These are phyloP conservation scores for Ocimum tenuiflorum DNA, from an alignment of 257 asterid species.

Conservation along the genomic window DNA sequence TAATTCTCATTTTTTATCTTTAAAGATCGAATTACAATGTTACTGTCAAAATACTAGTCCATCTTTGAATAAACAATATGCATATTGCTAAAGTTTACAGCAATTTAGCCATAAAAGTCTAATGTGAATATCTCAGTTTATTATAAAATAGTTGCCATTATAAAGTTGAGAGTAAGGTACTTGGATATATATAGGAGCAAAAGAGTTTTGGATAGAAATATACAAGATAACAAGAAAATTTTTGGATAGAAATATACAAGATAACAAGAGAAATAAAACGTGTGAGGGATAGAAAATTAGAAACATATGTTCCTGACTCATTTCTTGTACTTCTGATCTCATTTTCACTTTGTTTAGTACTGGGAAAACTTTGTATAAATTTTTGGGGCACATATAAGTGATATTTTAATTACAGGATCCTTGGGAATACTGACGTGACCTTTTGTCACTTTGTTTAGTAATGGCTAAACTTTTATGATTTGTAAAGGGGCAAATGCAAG, in stretches of 20 bases:
- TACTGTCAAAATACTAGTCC: neutral
- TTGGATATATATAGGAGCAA: neutral
- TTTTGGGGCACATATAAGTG: neutral
- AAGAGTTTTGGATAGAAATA: no score
- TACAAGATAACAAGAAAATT: no score
- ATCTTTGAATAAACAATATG: neutral
- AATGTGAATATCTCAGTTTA: no score
- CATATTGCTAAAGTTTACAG: neutral
- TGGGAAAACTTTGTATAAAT: neutral
- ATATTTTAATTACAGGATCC: neutral
- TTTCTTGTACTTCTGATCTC: neutral
- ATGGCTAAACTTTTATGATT: neutral
- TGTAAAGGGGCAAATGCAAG: neutral
- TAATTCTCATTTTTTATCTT: neutral
- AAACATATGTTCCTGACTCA: neutral
- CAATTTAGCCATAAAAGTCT: no score
- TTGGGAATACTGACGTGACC: neutral
- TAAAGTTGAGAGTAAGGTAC: neutral
- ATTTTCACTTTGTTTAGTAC: neutral
- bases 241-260: neutral
- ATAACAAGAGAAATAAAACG: neutral
- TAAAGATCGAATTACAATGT: slow-evolving; percentile 5
- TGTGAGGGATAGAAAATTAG: neutral
- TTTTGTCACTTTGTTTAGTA: neutral
- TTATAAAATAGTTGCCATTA: neutral